A percentile compares a stretch with the other conserved stretches of the same genome.
These are phyloP conservation scores for Ramichloridium luteum DNA, from an alignment of 2,329 filamentous ascomycete genomes.

Conservation along the genomic window DNA sequence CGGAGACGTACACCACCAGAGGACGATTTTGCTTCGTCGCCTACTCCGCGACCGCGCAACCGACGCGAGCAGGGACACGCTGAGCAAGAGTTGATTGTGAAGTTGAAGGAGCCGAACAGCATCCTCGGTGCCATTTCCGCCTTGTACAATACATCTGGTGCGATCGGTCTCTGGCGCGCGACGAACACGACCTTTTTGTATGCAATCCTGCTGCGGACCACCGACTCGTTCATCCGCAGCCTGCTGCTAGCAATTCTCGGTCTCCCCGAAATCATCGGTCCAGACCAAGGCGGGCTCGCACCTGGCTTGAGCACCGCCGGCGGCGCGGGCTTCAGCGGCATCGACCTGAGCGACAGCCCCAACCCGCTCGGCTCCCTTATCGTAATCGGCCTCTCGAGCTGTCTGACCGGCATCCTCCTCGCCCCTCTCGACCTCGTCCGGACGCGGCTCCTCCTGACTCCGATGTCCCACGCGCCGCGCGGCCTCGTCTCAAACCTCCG, in stretches of 20 bases:
- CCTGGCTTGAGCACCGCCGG: slow-evolving; percentile 38
- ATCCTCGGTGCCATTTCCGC: slow-evolving; percentile 77
- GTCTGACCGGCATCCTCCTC: slow-evolving; percentile 64
- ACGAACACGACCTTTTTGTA: slow-evolving; percentile 91
- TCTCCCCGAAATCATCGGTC: slow-evolving; percentile 68
- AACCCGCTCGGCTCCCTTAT: slow-evolving; percentile 71
- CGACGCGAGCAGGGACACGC: slow-evolving; percentile 13
- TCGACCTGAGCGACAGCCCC: slow-evolving; percentile 70
- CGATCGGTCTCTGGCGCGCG: slow-evolving; percentile 87
- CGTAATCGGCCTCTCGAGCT: slow-evolving; percentile 54
- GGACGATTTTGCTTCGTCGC: slow-evolving; percentile 15
- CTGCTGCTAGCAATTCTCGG: slow-evolving; percentile 84
- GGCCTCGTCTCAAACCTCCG: slow-evolving; percentile 68
- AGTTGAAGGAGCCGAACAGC: slow-evolving; percentile 63
- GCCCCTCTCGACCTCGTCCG: slow-evolving; percentile 82
- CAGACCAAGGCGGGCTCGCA: slow-evolving; percentile 56
- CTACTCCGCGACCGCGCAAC: slow-evolving; percentile 19
- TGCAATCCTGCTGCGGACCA: slow-evolving; percentile 67
- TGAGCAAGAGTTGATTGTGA: slow-evolving; percentile 44
- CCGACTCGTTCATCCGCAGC: slow-evolving; percentile 86
- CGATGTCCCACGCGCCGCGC: slow-evolving; percentile 56
- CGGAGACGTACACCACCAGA: slow-evolving; percentile 19
- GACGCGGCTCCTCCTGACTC: slow-evolving; percentile 72
- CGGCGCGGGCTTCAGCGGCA: slow-evolving; percentile 37
- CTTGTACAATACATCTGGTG: slow-evolving; percentile 78